Percentiles rank a stretch among this genome's conserved stretches.
phyloP scores from a whole-genome alignment of 108 stramenopile species.

The Aureococcus anophagefferens region DNA sequence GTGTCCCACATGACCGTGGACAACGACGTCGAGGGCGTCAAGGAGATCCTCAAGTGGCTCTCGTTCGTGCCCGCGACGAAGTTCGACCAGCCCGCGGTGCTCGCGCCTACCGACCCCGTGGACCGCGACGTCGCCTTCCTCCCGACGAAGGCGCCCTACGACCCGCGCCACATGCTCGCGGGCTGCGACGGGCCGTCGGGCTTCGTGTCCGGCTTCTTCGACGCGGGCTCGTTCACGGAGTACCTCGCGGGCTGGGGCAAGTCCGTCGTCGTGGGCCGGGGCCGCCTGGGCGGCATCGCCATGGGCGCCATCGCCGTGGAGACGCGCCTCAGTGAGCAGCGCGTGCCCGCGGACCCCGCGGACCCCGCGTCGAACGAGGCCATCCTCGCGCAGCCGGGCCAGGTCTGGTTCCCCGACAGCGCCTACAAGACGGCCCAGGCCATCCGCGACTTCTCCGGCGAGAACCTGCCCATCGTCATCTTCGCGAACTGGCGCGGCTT shows the following conservation, averaged over 20 bases:
- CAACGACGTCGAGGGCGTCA: slow-evolving; percentile 80
- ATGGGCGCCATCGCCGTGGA: slow-evolving; percentile 95
- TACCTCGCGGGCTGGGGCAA: slow-evolving; percentile 95
- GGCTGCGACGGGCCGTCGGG: slow-evolving; percentile 24
- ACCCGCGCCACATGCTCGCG: slow-evolving; percentile 76
- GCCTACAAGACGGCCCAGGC: slow-evolving; percentile 99
- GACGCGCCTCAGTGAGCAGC: slow-evolving; percentile 80
- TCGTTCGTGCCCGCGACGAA: slow-evolving; percentile 75
- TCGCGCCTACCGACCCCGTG: slow-evolving; percentile 53
- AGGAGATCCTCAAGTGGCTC: slow-evolving; percentile 79
- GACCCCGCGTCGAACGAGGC: slow-evolving; percentile 84
- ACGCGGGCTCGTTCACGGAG: slow-evolving; percentile 85
- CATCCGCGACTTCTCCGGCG: slow-evolving; percentile 92
- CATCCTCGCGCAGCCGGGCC: slow-evolving; percentile 82
- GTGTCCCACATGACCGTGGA: slow-evolving; percentile 81
- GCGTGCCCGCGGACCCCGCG: slow-evolving; percentile 95
- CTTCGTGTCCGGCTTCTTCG: slow-evolving; percentile 92
- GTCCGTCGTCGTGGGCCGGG: slow-evolving; percentile 90
- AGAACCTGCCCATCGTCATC: slow-evolving; percentile 91
- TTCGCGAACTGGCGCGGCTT: slow-evolving; percentile 99
- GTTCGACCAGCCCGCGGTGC: slow-evolving; percentile 6
- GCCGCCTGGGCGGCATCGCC: slow-evolving; percentile 92
- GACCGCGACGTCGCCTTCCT: slow-evolving; percentile 72
- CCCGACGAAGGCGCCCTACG: slow-evolving; percentile 77
- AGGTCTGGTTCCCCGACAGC: slow-evolving; percentile 99